Evolutionary conservation across 2,329 filamentous ascomycete genomes (phyloP).

Genomic region (Arthrobotrys sinensis): DNA sequence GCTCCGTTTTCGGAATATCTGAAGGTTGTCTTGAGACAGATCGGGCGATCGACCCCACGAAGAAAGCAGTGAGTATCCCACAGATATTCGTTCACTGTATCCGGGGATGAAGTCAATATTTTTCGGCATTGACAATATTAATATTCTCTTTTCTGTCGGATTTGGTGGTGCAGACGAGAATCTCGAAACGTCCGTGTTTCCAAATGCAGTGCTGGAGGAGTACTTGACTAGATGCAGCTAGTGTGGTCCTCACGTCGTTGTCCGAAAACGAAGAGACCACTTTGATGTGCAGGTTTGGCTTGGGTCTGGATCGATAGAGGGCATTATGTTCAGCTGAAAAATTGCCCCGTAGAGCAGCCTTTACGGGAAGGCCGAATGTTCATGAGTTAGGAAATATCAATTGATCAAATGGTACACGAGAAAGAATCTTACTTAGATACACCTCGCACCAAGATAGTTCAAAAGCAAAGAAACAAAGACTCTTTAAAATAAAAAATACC

Average conservation of each 20-base stretch:
- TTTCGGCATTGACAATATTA: too few relatives aligned
- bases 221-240: neutral
- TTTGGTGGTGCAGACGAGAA: neutral
- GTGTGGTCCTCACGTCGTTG: too few relatives aligned
- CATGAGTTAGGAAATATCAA: too few relatives aligned
- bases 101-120: neutral
- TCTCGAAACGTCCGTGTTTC: conserved; percentile 3
- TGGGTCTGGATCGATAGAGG: neutral
- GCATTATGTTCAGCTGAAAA: too few relatives aligned
- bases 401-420: too few relatives aligned
- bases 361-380: too few relatives aligned
- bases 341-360: too few relatives aligned
- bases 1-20: conserved; percentile 26
- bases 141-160: neutral
- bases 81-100: conserved; percentile 1
- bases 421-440: too few relatives aligned
- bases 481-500: too few relatives aligned
- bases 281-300: neutral
- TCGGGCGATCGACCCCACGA: conserved; percentile 1
- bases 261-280: too few relatives aligned
- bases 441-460: too few relatives aligned
- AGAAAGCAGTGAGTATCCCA: conserved; percentile 1
- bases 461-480: too few relatives aligned
- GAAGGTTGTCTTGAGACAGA: neutral
- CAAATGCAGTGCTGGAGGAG: neutral